A percentile compares a stretch with the other conserved stretches of the same genome.
phyloP scores from a whole-genome alignment of 768 basidiomycete species.

The Tylopilus felleus region DNA sequence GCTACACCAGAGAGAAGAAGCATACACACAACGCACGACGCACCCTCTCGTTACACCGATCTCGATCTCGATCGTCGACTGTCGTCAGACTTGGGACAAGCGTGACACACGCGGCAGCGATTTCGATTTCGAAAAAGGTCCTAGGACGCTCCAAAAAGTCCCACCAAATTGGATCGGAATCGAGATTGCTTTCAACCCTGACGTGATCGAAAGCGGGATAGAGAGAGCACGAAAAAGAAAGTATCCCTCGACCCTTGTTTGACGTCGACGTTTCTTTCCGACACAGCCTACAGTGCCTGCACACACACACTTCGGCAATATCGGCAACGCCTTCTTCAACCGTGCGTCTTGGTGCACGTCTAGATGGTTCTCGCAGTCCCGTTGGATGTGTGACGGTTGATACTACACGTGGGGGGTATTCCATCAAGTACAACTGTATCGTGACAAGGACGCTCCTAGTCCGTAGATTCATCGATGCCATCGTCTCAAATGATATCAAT shows the following conservation, averaged over 20 bases:
- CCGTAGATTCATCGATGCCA: neutral
- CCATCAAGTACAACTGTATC: neutral
- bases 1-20: neutral
- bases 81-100: no score
- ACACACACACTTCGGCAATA: neutral
- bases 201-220: neutral
- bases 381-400: no score
- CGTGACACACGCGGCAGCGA: neutral
- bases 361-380: no score
- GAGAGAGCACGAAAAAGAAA: neutral
- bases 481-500: conserved; percentile 36
- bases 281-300: neutral
- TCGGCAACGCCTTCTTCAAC: no score
- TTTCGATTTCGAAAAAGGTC: neutral
- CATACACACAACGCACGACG: neutral
- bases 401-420: no score
- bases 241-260: neutral
- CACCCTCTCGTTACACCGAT: neutral
- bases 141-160: neutral
- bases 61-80: neutral
- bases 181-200: neutral
- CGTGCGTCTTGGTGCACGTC: no score
- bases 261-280: neutral
- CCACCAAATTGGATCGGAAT: neutral
- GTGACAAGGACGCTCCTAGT: neutral